Percentiles rank a stretch among this genome's conserved stretches.
Conservation (phyloP, 2,329 filamentous ascomycete species). For the Sclerotinia nivalis region DNA sequence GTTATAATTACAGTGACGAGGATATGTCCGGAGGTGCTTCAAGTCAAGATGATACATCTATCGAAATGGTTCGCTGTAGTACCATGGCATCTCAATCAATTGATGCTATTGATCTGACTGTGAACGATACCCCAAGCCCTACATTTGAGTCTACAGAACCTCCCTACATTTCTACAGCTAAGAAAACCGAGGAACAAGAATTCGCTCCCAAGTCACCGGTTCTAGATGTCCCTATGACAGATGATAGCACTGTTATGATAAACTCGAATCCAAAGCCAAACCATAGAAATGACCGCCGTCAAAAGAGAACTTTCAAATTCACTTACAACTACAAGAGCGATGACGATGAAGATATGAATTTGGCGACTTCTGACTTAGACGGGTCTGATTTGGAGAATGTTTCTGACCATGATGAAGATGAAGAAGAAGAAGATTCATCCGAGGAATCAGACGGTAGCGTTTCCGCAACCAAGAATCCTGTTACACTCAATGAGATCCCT, state of each 20-base stretch:
- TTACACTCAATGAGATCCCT: not conserved
- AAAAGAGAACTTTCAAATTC: not conserved
- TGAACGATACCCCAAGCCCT: slow-evolving; percentile 34
- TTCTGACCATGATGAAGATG: not conserved
- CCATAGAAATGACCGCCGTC: not conserved
- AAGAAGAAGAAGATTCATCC: not conserved
- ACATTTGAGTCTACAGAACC: not conserved
- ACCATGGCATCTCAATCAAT: slow-evolving; percentile 30
- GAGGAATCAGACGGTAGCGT: not conserved
- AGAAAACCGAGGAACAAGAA: not conserved
- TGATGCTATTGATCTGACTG: slow-evolving; percentile 39
- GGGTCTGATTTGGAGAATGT: not conserved
- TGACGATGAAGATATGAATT: slow-evolving; percentile 17
- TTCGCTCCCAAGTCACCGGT: not conserved
- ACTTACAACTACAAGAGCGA: not conserved
- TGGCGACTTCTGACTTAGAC: too few relatives aligned
- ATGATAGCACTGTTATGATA: not conserved
- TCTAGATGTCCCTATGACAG: not conserved
- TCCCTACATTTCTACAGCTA: not conserved
- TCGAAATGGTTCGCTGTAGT: slow-evolving; percentile 28
- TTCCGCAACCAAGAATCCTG: not conserved
- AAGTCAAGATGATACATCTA: slow-evolving; percentile 36
- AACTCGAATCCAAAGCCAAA: not conserved
- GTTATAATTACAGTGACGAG: slow-evolving; percentile 35
- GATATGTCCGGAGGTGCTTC: slow-evolving; percentile 32